These are phyloP conservation scores for Entomortierella parvispora DNA, from an alignment of 192 early-diverging fungal species.

Conservation along the genomic window DNA sequence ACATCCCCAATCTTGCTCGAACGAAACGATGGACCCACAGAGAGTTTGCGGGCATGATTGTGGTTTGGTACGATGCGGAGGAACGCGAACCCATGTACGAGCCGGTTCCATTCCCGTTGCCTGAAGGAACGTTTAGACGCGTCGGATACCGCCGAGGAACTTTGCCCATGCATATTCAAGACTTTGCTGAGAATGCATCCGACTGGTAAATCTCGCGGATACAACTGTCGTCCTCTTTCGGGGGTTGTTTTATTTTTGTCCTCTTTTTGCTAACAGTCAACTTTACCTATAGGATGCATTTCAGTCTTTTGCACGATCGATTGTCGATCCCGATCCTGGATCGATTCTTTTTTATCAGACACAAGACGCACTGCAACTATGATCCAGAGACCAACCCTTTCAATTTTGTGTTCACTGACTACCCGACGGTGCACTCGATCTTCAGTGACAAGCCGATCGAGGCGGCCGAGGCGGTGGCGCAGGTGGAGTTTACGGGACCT, in stretches of 20 bases:
- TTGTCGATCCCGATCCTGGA: slow-evolving; percentile 46
- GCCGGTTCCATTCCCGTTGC: slow-evolving; percentile 39
- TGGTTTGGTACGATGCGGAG: slow-evolving; percentile 43
- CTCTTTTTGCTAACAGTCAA: no score
- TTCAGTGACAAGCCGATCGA: slow-evolving; percentile 32
- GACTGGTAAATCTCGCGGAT: slow-evolving; percentile 39
- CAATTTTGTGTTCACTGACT: slow-evolving; percentile 51
- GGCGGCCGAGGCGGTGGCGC: slow-evolving; percentile 37
- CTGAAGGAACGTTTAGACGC: slow-evolving; percentile 28
- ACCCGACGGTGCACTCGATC: slow-evolving; percentile 46
- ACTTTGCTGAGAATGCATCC: slow-evolving; percentile 50
- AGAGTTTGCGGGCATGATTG: slow-evolving; percentile 40
- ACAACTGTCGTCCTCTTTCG: background rate
- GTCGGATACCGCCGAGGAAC: slow-evolving; percentile 46
- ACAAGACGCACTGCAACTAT: slow-evolving; percentile 45
- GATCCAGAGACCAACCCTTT: slow-evolving; percentile 39
- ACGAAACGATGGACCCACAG: slow-evolving; percentile 46
- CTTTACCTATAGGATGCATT: slow-evolving; percentile 54
- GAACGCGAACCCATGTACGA: slow-evolving; percentile 48
- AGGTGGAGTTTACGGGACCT: slow-evolving; percentile 47
- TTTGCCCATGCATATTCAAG: slow-evolving; percentile 50
- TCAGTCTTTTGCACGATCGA: slow-evolving; percentile 31
- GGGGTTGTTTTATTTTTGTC: no score
- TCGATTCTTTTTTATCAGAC: slow-evolving; percentile 39
- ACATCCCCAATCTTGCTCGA: slow-evolving; percentile 30